phyloP scores from a whole-genome alignment of 345 rosid species.

The Hibiscus mutabilis region DNA sequence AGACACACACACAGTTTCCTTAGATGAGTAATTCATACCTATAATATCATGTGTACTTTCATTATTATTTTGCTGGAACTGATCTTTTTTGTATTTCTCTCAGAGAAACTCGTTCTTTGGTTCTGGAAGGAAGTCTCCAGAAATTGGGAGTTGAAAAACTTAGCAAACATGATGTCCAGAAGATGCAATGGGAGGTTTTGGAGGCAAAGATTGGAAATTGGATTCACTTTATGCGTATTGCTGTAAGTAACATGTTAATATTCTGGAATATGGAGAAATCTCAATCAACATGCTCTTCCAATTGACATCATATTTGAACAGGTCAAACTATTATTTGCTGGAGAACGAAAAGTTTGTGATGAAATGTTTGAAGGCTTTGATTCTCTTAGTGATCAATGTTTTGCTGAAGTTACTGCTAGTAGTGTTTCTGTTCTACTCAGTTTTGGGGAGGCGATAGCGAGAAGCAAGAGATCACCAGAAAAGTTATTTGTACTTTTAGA shows the following conservation, averaged over 20 bases:
- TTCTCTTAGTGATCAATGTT: conserved; percentile 85
- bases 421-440: conserved; percentile 92
- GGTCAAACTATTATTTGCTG: conserved; percentile 93
- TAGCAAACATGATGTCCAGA: conserved; percentile 94
- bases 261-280: background rate
- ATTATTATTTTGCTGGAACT: conserved; percentile 1
- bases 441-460: conserved; percentile 97
- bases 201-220: conserved; percentile 97
- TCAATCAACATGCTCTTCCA: conserved; percentile 1
- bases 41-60: background rate
- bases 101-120: conserved; percentile 81
- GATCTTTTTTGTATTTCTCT: conserved; percentile 7
- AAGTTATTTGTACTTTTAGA: conserved; percentile 94
- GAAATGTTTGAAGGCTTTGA: conserved; percentile 85
- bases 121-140: conserved; percentile 77
- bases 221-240: conserved; percentile 98
- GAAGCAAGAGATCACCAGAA: conserved; percentile 96
- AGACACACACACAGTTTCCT: no score
- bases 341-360: conserved; percentile 89
- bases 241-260: conserved; percentile 58
- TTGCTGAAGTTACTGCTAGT: conserved; percentile 72
- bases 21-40: no score
- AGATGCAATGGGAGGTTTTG: conserved; percentile 97
- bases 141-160: conserved; percentile 95
- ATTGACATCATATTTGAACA: conserved; percentile 25